phyloP scores from a whole-genome alignment of 306 rosid genomes.

The Prunus mongolica region DNA sequence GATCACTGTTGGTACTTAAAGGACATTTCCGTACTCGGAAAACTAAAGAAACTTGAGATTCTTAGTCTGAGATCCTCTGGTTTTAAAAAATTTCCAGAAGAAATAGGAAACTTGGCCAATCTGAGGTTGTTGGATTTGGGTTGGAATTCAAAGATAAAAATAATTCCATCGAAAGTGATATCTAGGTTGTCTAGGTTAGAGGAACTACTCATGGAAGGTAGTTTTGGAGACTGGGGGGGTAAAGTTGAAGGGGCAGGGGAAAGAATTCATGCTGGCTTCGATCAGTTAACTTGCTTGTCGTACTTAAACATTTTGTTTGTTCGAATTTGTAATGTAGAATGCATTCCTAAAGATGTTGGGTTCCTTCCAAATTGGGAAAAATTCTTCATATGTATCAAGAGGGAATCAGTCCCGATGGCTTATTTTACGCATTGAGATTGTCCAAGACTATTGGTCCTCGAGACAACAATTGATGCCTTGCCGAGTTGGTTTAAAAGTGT shows the following conservation, averaged over 20 bases:
- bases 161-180: neutral
- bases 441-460: too few species aligned
- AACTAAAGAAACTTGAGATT: neutral
- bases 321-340: neutral
- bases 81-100: neutral
- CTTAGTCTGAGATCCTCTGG: neutral
- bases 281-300: too few species aligned
- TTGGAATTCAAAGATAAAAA: neutral
- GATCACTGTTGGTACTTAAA: neutral
- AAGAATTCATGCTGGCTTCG: too few species aligned
- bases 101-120: neutral
- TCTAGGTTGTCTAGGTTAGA: neutral
- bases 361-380: neutral
- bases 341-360: neutral
- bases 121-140: constrained; percentile 10
- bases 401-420: neutral
- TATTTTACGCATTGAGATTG: too few species aligned
- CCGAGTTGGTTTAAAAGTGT: too few species aligned
- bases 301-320: too few species aligned
- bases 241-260: neutral
- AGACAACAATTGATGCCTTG: too few species aligned
- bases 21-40: neutral
- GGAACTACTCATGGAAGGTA: neutral
- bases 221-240: neutral
- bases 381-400: neutral